Evolutionary conservation across 2,329 filamentous ascomycete genomes (phyloP).

Genomic region (Ascochyta viciae-villosae): DNA sequence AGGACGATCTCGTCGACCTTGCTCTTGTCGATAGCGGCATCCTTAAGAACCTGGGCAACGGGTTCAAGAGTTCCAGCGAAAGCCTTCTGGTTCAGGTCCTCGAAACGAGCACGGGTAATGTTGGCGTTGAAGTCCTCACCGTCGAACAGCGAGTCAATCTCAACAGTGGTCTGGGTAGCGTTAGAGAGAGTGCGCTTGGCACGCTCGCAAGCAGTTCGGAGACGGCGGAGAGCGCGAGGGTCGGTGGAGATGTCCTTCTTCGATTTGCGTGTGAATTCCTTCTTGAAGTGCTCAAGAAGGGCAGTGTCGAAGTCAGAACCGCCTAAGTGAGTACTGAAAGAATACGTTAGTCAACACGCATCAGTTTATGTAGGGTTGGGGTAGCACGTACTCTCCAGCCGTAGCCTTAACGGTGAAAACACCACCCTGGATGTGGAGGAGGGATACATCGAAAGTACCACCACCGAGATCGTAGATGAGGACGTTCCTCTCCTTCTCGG

Average conservation of each 20-base stretch:
- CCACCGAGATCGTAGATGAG: conserved; percentile 99
- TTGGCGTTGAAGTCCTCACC: conserved; percentile 97
- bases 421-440: conserved; percentile 98
- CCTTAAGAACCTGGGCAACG: conserved; percentile 95
- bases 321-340: conserved; percentile 76
- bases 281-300: conserved; percentile 95
- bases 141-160: conserved; percentile 98
- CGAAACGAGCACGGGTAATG: conserved; percentile 98
- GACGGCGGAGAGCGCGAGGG: conserved; percentile 90
- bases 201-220: conserved; percentile 98
- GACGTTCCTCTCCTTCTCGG: conserved; percentile 97
- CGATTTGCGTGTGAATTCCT: conserved; percentile 85
- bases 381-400: conserved; percentile 72
- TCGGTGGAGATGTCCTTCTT: conserved; percentile 70
- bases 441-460: conserved; percentile 99
- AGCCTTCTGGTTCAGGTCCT: conserved; percentile 95
- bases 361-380: neutral
- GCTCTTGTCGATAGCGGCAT: conserved; percentile 85
- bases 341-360: neutral
- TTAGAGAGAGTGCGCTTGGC: conserved; percentile 99
- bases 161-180: conserved; percentile 95
- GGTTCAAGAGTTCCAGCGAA: conserved; percentile 94
- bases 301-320: conserved; percentile 97
- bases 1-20: conserved; percentile 98
- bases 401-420: conserved; percentile 99